Conservation (phyloP, 2,329 filamentous ascomycete species). For the Fusarium kyushuense region DNA sequence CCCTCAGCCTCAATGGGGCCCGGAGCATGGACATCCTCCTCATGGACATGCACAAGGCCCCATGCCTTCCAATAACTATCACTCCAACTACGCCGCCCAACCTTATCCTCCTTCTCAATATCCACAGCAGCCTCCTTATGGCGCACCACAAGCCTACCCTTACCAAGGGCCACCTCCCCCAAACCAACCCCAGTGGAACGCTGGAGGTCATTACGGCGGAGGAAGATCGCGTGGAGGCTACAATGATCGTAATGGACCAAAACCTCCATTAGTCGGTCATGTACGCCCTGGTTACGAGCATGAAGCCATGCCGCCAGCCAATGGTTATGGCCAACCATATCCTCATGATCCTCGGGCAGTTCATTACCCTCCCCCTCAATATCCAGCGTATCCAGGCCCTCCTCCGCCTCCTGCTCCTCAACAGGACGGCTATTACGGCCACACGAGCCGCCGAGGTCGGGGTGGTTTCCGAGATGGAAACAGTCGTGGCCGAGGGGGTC, state of each 20-base stretch:
- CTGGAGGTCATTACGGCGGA: constrained; percentile 53
- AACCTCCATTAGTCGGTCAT: constrained; percentile 49
- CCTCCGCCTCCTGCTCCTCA: constrained; percentile 53
- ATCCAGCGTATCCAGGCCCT: constrained; percentile 57
- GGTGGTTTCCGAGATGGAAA: constrained; percentile 53
- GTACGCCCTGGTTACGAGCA: constrained; percentile 54
- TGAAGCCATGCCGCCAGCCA: constrained; percentile 51
- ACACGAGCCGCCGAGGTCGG: constrained; percentile 53
- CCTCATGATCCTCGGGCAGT: constrained; percentile 55
- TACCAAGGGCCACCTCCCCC: constrained; percentile 55
- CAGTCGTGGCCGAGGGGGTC: constrained; percentile 58
- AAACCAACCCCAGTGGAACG: constrained; percentile 53
- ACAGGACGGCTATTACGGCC: constrained; percentile 53
- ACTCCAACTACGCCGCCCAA: constrained; percentile 70
- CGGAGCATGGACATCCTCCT: constrained; percentile 56
- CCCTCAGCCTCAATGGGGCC: constrained; percentile 57
- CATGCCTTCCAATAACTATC: constrained; percentile 66
- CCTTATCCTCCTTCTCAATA: constrained; percentile 60
- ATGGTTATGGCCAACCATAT: constrained; percentile 57
- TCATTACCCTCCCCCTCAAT: constrained; percentile 52
- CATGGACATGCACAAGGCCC: constrained; percentile 61
- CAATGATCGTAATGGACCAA: constrained; percentile 59
- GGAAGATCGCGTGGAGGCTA: constrained; percentile 59
- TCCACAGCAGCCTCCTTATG: constrained; percentile 60
- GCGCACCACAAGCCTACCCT: constrained; percentile 55